Conservation (phyloP, 1,284 basidiomycete genomes). For the Entoloma clypeatum region DNA sequence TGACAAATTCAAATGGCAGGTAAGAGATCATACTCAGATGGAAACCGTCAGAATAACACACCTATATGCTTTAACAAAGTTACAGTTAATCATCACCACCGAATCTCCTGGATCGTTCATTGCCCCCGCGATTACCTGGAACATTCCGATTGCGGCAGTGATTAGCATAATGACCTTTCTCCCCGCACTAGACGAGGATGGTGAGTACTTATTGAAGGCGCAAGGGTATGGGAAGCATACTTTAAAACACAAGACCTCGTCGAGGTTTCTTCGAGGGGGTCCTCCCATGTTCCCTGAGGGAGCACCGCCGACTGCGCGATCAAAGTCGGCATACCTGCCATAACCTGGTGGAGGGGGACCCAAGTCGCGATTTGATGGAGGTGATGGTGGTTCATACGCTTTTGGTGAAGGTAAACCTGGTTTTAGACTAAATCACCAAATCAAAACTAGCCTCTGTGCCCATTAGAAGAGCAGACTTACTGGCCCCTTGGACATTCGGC, state of each 20-base stretch:
- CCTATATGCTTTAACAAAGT: constrained; percentile 11
- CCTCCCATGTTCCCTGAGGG: constrained; percentile 26
- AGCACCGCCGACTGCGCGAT: constrained; percentile 50
- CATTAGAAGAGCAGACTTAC: constrained; percentile 44
- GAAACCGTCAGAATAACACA: too few relatives aligned
- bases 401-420: constrained; percentile 66
- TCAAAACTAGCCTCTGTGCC: constrained; percentile 22
- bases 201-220: neutral
- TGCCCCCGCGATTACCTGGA: constrained; percentile 74
- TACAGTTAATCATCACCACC: constrained; percentile 22
- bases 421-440: constrained; percentile 55
- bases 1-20: too few relatives aligned
- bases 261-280: constrained; percentile 68
- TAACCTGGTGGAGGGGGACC: constrained; percentile 92
- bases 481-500: constrained; percentile 89
- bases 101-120: constrained; percentile 47
- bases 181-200: constrained; percentile 59
- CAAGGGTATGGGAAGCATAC: constrained; percentile 35
- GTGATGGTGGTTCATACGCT: constrained; percentile 76
- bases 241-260: constrained; percentile 90
- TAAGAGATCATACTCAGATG: too few relatives aligned
- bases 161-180: constrained; percentile 94
- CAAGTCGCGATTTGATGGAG: constrained; percentile 72
- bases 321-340: constrained; percentile 80
- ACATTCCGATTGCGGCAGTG: constrained; percentile 84